Conservation (phyloP, 768 basidiomycete species). For the Tylopilus sp. region DNA sequence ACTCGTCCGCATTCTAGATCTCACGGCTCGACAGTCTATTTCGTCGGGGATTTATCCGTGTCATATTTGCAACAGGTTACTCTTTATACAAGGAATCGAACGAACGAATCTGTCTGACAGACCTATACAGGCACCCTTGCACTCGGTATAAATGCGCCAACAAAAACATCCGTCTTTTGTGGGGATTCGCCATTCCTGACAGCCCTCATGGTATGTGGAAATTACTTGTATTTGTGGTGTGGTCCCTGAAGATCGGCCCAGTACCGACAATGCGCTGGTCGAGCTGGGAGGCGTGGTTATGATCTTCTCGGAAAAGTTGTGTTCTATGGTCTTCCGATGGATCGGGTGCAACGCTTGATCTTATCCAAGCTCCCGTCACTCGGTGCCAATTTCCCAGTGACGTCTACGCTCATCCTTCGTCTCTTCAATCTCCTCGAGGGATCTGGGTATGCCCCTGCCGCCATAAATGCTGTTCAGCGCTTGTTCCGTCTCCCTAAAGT, state of each 20-base stretch:
- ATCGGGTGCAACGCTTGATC: conserved; percentile 60
- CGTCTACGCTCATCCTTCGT: conserved; percentile 61
- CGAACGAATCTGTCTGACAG: background rate
- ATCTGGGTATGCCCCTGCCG: conserved; percentile 47
- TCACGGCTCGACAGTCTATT: conserved; percentile 36
- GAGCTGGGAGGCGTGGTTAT: conserved; percentile 70
- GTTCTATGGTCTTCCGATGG: conserved; percentile 65
- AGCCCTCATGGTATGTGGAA: conserved; percentile 50
- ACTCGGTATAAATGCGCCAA: conserved; percentile 72
- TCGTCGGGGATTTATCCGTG: conserved; percentile 57
- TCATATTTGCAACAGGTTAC: conserved; percentile 63
- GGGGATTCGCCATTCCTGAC: conserved; percentile 61
- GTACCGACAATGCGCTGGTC: conserved; percentile 74
- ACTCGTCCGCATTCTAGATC: background rate
- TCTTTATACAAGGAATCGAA: background rate
- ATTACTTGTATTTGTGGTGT: background rate
- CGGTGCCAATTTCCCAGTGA: conserved; percentile 62
- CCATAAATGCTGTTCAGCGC: conserved; percentile 48
- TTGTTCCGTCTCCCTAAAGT: conserved; percentile 57
- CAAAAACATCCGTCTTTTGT: conserved; percentile 62
- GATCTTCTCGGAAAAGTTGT: conserved; percentile 69
- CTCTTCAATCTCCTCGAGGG: conserved; percentile 65
- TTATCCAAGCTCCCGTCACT: conserved; percentile 62
- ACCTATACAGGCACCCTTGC: conserved; percentile 55
- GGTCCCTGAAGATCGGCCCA: conserved; percentile 20